Evolutionary conservation across 2,329 filamentous ascomycete species (phyloP).

Genomic region (Pseudocercospora musae): DNA sequence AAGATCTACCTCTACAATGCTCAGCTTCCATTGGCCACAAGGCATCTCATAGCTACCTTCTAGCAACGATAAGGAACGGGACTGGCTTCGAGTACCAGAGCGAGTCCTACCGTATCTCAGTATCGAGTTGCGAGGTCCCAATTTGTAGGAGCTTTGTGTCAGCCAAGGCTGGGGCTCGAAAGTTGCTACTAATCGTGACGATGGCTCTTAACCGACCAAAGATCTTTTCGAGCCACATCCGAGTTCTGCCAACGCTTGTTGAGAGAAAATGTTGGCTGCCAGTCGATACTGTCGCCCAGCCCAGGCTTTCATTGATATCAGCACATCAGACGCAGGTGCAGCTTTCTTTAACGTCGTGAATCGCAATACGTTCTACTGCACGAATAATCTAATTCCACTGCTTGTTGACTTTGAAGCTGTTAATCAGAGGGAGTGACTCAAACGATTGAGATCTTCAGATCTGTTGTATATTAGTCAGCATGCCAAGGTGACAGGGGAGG

Average conservation of each 20-base stretch:
- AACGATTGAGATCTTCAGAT: slow-evolving; percentile 45
- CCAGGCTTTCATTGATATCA: slow-evolving; percentile 36
- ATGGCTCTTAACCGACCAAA: slow-evolving; percentile 38
- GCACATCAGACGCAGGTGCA: slow-evolving; percentile 32
- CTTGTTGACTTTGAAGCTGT: slow-evolving; percentile 48
- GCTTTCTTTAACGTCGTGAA: slow-evolving; percentile 40
- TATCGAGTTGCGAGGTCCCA: slow-evolving; percentile 31
- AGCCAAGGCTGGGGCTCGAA: slow-evolving; percentile 31
- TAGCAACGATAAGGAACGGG: slow-evolving; percentile 54
- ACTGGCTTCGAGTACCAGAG: slow-evolving; percentile 46
- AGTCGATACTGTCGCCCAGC: slow-evolving; percentile 42
- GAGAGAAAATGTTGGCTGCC: slow-evolving; percentile 42
- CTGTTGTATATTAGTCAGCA: no score
- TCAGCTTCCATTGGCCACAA: slow-evolving; percentile 49
- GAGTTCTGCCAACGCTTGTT: slow-evolving; percentile 45
- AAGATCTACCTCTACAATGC: slow-evolving; percentile 53
- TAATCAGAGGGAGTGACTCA: slow-evolving; percentile 46
- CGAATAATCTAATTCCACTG: slow-evolving; percentile 51
- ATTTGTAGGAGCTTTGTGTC: slow-evolving; percentile 42
- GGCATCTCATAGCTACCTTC: slow-evolving; percentile 28
- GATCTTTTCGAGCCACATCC: slow-evolving; percentile 29
- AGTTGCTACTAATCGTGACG: slow-evolving; percentile 43
- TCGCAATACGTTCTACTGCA: slow-evolving; percentile 50
- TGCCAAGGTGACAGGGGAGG: no score
- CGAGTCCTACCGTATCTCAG: slow-evolving; percentile 19